phyloP scores from a whole-genome alignment of 352 stramenopile species.

The Pseudoperonospora humuli region DNA sequence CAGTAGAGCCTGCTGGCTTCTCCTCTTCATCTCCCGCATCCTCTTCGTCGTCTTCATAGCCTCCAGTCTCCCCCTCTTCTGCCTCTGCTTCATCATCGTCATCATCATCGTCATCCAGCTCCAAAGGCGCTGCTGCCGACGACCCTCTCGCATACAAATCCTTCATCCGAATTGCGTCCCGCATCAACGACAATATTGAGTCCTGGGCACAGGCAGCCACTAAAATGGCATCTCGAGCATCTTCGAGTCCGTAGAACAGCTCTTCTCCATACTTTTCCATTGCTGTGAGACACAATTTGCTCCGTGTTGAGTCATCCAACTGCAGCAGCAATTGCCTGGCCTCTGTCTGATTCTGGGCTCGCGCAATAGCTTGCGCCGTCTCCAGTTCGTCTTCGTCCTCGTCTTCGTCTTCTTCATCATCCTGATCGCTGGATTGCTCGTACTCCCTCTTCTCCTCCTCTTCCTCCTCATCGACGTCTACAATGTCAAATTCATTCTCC shows the following conservation, averaged over 20 bases:
- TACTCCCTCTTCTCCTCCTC: constrained; percentile 11
- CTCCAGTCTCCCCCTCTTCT: constrained; percentile 23
- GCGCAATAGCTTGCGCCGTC: constrained; percentile 18
- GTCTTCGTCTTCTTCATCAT: constrained; percentile 23
- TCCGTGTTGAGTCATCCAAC: constrained; percentile 45
- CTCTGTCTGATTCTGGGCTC: constrained; percentile 45
- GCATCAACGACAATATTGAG: constrained; percentile 43
- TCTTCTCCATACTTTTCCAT: constrained; percentile 65
- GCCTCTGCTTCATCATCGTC: constrained; percentile 31
- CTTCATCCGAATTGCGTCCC: constrained; percentile 43
- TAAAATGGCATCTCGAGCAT: constrained; percentile 48
- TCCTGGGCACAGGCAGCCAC: constrained; percentile 55
- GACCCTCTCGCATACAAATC: constrained; percentile 44
- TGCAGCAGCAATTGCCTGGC: constrained; percentile 39
- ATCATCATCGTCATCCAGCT: constrained; percentile 52
- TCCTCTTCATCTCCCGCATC: constrained; percentile 25
- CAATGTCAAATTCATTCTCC: constrained; percentile 31
- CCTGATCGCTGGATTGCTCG: constrained; percentile 7
- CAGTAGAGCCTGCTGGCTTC: constrained; percentile 3
- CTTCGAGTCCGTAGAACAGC: constrained; percentile 53
- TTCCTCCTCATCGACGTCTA: constrained; percentile 28
- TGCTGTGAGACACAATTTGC: constrained; percentile 47
- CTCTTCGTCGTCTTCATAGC: constrained; percentile 23
- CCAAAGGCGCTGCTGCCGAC: constrained; percentile 37
- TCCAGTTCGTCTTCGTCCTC: constrained; percentile 33